A percentile compares a stretch with the other conserved stretches of the same genome.
phyloP scores from a whole-genome alignment of 2,329 filamentous ascomycete genomes.

The Raffaelea deltoideospora region DNA sequence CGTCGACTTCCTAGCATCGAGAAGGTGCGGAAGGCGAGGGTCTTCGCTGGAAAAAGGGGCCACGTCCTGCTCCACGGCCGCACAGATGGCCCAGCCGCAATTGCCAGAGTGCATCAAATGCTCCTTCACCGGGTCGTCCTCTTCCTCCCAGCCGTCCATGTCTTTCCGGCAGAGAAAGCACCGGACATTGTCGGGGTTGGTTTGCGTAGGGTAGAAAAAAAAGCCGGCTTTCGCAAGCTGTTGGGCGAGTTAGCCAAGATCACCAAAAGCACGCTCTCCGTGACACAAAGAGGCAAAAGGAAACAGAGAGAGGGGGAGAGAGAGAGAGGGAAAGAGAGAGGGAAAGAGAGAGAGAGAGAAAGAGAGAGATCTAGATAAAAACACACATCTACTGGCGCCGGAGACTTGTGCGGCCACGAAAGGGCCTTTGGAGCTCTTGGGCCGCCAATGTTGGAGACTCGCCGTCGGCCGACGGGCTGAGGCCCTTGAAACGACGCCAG shows the following conservation, averaged over 20 bases:
- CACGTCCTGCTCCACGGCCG: slow-evolving; percentile 44
- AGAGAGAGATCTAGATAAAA: slow-evolving; percentile 13
- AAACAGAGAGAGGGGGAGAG: too few relatives aligned
- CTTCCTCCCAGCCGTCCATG: slow-evolving; percentile 82
- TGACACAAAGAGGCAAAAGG: too few relatives aligned
- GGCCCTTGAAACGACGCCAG: slow-evolving; percentile 62
- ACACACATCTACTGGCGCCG: slow-evolving; percentile 48
- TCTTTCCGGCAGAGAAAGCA: slow-evolving; percentile 79
- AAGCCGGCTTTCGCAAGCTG: slow-evolving; percentile 87
- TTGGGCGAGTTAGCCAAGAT: slow-evolving; percentile 1
- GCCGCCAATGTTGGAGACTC: slow-evolving; percentile 49
- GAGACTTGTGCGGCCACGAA: slow-evolving; percentile 65
- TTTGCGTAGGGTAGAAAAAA: slow-evolving; percentile 63
- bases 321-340: too few relatives aligned
- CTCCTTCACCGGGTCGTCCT: slow-evolving; percentile 70
- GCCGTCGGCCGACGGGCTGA: slow-evolving; percentile 50
- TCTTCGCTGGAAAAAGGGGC: slow-evolving; percentile 54
- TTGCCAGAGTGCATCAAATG: slow-evolving; percentile 69
- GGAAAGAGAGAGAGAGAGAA: not conserved
- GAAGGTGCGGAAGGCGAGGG: slow-evolving; percentile 55
- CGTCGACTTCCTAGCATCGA: slow-evolving; percentile 64
- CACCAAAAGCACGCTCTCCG: too few relatives aligned
- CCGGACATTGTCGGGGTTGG: slow-evolving; percentile 71
- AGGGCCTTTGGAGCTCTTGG: slow-evolving; percentile 40
- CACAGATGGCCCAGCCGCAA: slow-evolving; percentile 77